These are phyloP conservation scores for Trametes hirsuta DNA, from an alignment of 1,284 basidiomycete genomes.

Conservation along the genomic window DNA sequence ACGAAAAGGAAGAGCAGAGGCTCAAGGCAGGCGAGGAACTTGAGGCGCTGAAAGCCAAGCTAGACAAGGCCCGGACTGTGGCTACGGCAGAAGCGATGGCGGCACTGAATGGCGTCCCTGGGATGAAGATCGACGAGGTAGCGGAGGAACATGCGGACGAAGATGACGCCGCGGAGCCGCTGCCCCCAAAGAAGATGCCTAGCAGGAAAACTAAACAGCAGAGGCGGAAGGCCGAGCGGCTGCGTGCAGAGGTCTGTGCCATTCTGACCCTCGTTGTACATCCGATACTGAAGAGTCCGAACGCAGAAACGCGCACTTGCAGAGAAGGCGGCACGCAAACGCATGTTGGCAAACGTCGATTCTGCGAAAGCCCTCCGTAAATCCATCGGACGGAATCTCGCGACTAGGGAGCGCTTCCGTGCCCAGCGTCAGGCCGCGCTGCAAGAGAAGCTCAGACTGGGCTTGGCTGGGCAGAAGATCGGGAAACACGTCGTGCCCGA, in stretches of 20 bases:
- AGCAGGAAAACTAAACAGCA: slow-evolving; percentile 78
- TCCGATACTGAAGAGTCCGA: not conserved
- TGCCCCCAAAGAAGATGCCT: slow-evolving; percentile 49
- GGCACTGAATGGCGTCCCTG: slow-evolving; percentile 40
- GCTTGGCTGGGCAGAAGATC: slow-evolving; percentile 69
- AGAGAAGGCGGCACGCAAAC: slow-evolving; percentile 60
- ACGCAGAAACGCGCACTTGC: slow-evolving; percentile 65
- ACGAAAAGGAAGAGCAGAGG: slow-evolving; percentile 66
- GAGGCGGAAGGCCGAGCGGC: slow-evolving; percentile 60
- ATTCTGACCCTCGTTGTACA: not conserved
- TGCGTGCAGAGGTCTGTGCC: slow-evolving; percentile 60
- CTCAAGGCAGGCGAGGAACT: slow-evolving; percentile 59
- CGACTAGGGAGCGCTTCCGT: slow-evolving; percentile 47
- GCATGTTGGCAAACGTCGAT: slow-evolving; percentile 58
- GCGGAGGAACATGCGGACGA: slow-evolving; percentile 45
- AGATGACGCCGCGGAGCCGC: slow-evolving; percentile 35
- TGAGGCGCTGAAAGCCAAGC: slow-evolving; percentile 56
- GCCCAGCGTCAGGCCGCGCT: slow-evolving; percentile 41
- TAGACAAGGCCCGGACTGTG: slow-evolving; percentile 51
- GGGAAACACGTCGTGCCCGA: slow-evolving; percentile 80
- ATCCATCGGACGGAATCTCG: slow-evolving; percentile 43
- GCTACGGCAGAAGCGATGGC: slow-evolving; percentile 25
- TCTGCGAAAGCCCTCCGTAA: slow-evolving; percentile 57
- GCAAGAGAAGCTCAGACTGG: slow-evolving; percentile 51
- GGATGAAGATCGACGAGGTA: slow-evolving; percentile 65